A percentile compares a stretch with the other conserved stretches of the same genome.
Conservation (phyloP, 108 stramenopile genomes). For the Schizochytrium sp. region DNA sequence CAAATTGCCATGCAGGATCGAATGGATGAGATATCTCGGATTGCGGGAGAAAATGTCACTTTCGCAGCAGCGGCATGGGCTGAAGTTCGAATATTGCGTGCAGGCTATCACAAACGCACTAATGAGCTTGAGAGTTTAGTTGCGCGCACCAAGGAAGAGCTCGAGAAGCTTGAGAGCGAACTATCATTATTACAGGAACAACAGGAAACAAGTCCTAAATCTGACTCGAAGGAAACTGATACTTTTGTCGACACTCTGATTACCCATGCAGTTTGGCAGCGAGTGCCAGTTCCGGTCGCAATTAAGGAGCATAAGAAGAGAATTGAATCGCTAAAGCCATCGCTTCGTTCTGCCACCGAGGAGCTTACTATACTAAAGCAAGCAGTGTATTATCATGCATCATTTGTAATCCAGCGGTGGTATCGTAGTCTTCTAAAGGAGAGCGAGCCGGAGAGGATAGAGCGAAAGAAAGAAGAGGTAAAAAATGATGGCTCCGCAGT, state of each 20-base stretch:
- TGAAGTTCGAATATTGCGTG: neutral
- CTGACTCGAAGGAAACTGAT: neutral
- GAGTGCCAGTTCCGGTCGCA: neutral
- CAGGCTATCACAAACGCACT: neutral
- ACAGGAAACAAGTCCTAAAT: neutral
- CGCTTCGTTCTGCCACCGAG: neutral
- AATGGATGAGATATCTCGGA: no score
- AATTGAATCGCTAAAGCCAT: neutral
- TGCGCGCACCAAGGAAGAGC: neutral
- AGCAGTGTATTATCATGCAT: neutral
- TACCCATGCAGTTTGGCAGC: conserved; percentile 34
- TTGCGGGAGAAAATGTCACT: no score
- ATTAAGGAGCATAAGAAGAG: neutral
- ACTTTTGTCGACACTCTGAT: conserved; percentile 33
- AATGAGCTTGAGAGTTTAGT: neutral
- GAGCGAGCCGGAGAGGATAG: neutral
- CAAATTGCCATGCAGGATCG: no score
- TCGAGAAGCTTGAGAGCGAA: conserved; percentile 34
- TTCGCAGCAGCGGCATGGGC: neutral
- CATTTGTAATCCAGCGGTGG: neutral
- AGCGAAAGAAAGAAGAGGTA: neutral
- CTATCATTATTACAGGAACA: neutral
- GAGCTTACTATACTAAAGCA: neutral
- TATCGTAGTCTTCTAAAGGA: neutral
- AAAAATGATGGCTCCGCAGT: neutral